Base-by-base conservation (phyloP, 1,284 basidiomycete genomes). In the Ustilago bromivora region DNA sequence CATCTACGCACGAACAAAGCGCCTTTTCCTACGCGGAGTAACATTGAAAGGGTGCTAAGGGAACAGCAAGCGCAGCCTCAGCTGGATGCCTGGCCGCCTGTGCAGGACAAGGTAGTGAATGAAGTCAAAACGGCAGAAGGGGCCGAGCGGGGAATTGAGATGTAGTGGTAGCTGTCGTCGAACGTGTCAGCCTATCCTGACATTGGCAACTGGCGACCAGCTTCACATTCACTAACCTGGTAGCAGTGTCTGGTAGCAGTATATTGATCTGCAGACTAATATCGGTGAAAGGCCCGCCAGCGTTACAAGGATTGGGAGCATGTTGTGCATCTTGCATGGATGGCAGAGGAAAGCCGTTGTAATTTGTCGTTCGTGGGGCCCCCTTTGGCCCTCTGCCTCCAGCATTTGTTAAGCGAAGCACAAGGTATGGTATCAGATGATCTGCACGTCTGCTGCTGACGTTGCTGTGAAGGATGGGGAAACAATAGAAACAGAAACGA, bases 291-390 rank as follows among this genome's bases (percentile, higher is more conserved):
- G 23, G 3, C 3, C 23, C 23, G 23, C 23, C 23, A 28, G 3
- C 23, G 3, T 28, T 28, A 28, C 23, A 28, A 28, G 3, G 3
- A 28, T 28, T 28, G 23, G 23, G 23, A 28, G 23, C 23, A 28
- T 28, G 23, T 41, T 56, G 54, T 56, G 54, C 54, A 19, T 56
- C 12, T 15, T 56, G 54, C 35, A 56, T 54, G 38, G 10, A 56
- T 2, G 17, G 17, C 28, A 36, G n/a, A 6, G 34, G 32, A 35
- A 51, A 51, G 51, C 40, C 13, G 15, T 41, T 41, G 51, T 1
- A 17, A 53, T 28, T 17, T 11, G 28, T 17, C 12, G 9, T 15
- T 28, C 23, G 23, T 28, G 23, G 23, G 23, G 23, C 23, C 23
- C 23, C 23, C 23, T 28, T 28, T 28, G 23, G 23, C 23, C 23